Percentiles rank a stretch among this genome's conserved stretches.
Conservation (phyloP, 768 basidiomycete genomes). For the Leccinum disarticulatum region DNA sequence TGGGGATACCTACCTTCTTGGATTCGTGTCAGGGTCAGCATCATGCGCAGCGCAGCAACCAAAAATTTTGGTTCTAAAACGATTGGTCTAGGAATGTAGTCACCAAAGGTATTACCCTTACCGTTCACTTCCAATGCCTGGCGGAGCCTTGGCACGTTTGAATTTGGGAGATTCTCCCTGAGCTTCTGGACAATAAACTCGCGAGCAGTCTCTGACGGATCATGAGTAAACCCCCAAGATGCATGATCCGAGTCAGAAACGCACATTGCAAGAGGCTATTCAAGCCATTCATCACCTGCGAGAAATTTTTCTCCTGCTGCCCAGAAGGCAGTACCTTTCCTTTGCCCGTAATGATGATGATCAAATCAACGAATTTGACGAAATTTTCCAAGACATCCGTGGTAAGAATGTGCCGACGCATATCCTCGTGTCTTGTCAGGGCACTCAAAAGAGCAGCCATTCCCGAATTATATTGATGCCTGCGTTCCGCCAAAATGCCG, state of each 20-base stretch:
- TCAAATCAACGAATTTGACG: slow-evolving; percentile 13
- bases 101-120: neutral
- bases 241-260: neutral
- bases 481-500: slow-evolving; percentile 8
- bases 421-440: slow-evolving; percentile 16
- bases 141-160: slow-evolving; percentile 8
- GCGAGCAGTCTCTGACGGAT: slow-evolving; percentile 9
- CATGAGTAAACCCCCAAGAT: neutral
- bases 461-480: slow-evolving; percentile 20
- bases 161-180: neutral
- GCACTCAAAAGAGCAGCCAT: slow-evolving; percentile 26
- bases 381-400: slow-evolving; percentile 12
- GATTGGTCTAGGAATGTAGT: neutral
- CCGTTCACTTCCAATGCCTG: neutral
- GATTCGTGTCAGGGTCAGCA: slow-evolving; percentile 15
- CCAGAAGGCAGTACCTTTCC: neutral
- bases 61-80: slow-evolving; percentile 10
- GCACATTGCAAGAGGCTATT: slow-evolving; percentile 13
- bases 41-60: slow-evolving; percentile 19
- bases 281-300: slow-evolving; percentile 24
- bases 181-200: neutral
- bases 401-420: slow-evolving; percentile 18
- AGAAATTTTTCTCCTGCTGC: slow-evolving; percentile 5
- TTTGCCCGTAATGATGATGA: neutral
- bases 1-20: slow-evolving; percentile 8